phyloP scores from a whole-genome alignment of 2,329 filamentous ascomycete species.

The Graphiopsis chlorocephala region DNA sequence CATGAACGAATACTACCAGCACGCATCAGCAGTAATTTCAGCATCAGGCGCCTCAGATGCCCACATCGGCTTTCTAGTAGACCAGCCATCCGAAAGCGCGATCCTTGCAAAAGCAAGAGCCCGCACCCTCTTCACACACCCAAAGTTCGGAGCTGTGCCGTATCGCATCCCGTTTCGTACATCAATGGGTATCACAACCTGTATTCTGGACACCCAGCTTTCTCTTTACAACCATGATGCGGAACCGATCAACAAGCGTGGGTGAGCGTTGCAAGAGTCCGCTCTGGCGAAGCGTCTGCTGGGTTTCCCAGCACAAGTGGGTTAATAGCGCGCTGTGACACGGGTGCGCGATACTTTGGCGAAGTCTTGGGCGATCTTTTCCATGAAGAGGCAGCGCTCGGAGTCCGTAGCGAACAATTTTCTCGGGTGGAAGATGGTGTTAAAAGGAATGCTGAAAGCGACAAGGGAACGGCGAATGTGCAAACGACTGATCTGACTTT shows the following conservation, averaged over 20 bases:
- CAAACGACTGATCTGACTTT: neutral
- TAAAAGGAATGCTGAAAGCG: neutral
- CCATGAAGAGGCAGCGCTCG: neutral
- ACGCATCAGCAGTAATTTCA: neutral
- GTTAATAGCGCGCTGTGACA: neutral
- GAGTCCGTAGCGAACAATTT: neutral
- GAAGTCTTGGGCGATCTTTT: neutral
- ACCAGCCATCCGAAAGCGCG: neutral
- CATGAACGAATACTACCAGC: neutral
- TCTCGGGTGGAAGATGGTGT: neutral
- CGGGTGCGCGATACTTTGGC: neutral
- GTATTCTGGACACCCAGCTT: neutral
- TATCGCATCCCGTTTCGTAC: neutral
- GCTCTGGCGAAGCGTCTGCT: neutral
- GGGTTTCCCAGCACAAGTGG: neutral
- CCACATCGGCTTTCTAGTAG: neutral
- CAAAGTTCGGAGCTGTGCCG: neutral
- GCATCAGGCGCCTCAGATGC: neutral
- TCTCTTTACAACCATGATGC: neutral
- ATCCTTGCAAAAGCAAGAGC: neutral
- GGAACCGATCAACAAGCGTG: neutral
- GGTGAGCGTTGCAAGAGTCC: neutral
- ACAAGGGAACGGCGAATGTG: neutral
- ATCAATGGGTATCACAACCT: neutral
- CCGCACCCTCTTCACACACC: neutral